phyloP scores from a whole-genome alignment of 1,284 basidiomycete species.

The Cryptococcus sp. region DNA sequence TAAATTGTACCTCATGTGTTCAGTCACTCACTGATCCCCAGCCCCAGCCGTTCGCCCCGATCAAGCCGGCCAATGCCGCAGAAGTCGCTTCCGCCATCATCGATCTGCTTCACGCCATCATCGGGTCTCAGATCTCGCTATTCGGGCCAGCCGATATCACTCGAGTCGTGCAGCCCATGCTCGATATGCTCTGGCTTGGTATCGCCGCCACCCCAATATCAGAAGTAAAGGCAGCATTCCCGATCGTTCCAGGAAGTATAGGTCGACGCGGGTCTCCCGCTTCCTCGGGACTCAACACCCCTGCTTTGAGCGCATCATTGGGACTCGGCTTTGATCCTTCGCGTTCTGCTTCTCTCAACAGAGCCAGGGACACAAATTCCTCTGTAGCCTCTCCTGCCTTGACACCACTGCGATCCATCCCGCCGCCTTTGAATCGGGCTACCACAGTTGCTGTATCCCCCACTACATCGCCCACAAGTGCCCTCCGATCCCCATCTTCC shows the following conservation, averaged over 20 bases:
- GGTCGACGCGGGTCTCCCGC: conserved; percentile 9
- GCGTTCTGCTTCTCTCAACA: conserved; percentile 10
- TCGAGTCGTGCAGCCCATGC: conserved; percentile 32
- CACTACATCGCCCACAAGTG: background rate
- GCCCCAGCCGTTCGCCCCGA: conserved; percentile 23
- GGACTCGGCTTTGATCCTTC: conserved; percentile 12
- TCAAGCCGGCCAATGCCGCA: conserved; percentile 22
- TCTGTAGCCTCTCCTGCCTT: background rate
- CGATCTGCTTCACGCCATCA: conserved; percentile 31
- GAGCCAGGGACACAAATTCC: background rate
- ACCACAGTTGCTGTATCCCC: background rate
- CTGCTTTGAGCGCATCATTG: conserved; percentile 2
- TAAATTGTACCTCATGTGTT: background rate
- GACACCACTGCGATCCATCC: background rate
- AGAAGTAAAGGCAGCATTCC: background rate
- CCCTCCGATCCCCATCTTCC: background rate
- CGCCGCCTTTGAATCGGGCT: background rate
- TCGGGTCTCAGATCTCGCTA: conserved; percentile 34
- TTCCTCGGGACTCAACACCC: conserved; percentile 9
- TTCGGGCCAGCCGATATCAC: conserved; percentile 37
- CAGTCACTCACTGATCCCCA: conserved; percentile 3
- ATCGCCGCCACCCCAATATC: conserved; percentile 12
- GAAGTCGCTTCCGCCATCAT: conserved; percentile 29
- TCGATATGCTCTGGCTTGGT: conserved; percentile 33
- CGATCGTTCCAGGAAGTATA: background rate